Evolutionary conservation across 169 alveolate species (phyloP).

Genomic region (Miamiensis avidus): DNA sequence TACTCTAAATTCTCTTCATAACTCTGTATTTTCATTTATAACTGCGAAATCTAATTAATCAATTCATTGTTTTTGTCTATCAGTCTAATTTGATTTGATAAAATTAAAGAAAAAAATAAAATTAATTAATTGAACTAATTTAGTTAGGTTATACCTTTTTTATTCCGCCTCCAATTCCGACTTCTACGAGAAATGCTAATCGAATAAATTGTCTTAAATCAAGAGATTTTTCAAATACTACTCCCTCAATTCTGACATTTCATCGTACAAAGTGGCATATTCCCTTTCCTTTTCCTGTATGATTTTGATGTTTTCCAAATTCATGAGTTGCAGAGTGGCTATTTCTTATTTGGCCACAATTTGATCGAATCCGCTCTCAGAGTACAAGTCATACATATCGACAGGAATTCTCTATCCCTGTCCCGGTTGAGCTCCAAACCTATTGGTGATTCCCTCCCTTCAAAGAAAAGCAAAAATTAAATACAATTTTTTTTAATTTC

Average conservation of each 20-base stretch:
- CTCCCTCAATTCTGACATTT: constrained; percentile 25
- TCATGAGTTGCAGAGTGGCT: constrained; percentile 30
- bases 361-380: constrained; percentile 38
- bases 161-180: background rate
- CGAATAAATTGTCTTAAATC: background rate
- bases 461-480: too few species aligned
- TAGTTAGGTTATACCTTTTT: background rate
- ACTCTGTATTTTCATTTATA: too few species aligned
- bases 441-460: background rate
- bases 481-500: too few species aligned
- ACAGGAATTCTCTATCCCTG: constrained; percentile 40
- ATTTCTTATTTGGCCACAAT: constrained; percentile 37
- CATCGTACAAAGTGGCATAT: constrained; percentile 21
- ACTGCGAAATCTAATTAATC: background rate
- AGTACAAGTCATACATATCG: constrained; percentile 47
- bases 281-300: constrained; percentile 36
- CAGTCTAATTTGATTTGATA: background rate
- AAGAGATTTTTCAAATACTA: background rate
- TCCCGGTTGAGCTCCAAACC: background rate
- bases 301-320: constrained; percentile 35
- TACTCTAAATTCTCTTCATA: background rate
- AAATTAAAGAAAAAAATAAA: too few species aligned
- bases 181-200: background rate
- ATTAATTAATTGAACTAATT: too few species aligned
- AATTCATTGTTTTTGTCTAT: background rate